phyloP scores from a whole-genome alignment of 2,329 filamentous ascomycete species.

The Alternaria triticina region DNA sequence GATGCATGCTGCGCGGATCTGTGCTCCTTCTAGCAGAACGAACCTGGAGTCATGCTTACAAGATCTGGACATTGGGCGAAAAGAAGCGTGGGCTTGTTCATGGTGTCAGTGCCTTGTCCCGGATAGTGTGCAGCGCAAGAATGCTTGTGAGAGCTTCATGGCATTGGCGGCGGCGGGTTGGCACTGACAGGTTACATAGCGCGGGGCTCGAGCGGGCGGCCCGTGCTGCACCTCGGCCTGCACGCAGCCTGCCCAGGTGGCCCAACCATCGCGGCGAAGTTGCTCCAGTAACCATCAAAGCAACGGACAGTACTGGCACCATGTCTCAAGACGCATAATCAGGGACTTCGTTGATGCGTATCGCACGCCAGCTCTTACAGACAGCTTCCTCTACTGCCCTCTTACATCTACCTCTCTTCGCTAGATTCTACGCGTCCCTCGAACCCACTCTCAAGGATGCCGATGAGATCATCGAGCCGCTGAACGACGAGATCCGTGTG shows the following conservation, averaged over 20 bases:
- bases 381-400: constrained; percentile 26
- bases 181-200: neutral
- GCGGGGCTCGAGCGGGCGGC: neutral
- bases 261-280: neutral
- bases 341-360: neutral
- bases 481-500: constrained; percentile 78
- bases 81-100: neutral
- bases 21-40: neutral
- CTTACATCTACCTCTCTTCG: constrained; percentile 36
- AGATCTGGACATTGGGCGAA: neutral
- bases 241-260: neutral
- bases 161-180: neutral
- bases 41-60: neutral
- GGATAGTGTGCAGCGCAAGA: neutral
- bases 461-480: constrained; percentile 75
- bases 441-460: constrained; percentile 77
- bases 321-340: neutral
- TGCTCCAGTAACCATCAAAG: neutral
- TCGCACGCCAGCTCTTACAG: neutral
- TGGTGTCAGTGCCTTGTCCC: neutral
- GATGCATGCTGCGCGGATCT: neutral
- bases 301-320: neutral
- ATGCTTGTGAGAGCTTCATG: neutral
- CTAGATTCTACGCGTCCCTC: constrained; percentile 54
- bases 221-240: neutral